Base-by-base conservation (phyloP, 805 yeast genomes). In the Zygotorulaspora chibaensis region DNA sequence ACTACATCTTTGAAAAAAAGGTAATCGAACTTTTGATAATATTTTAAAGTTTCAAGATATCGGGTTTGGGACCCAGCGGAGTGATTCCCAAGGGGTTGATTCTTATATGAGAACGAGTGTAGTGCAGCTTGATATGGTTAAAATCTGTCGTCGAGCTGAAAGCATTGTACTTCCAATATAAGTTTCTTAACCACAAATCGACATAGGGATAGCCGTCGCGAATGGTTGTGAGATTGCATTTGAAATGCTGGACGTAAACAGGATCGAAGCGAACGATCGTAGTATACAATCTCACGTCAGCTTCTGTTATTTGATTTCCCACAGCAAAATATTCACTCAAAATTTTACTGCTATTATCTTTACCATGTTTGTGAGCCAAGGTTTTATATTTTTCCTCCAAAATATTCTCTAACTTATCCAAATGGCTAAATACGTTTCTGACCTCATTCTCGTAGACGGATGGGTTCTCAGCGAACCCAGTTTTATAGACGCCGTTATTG, bases 201-300 rank as follows among this genome's bases (percentile, higher is more conserved):
- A 90, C 66, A 56, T 73, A 68, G 17, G 97, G 97, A 64, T 80
- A 91, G 52, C 87, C 86, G 35, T 59, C 65, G 61, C 96, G 79
- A 57, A 91, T 85, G 73, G 82, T 84, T 39, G 82, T 82, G 50
- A 88, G 66, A 66, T 91, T 91, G 66, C 96, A 87, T 69, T 91
- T 93, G 79, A 91, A 93, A 66, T 91, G 97, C 67, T 90, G 96
- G 43, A 84, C 91, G 62, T 91, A 91, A 17, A 89, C 95, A 1
- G 95, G 85, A 65, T 91, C 98, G 59, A 91, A 91, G 58, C 99
- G 79, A 36, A 88, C 74, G 48, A 91, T 82, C 2, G 98, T 91
- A 18, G 96, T 81, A 70, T 70, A 91, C 40, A 91, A 76, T 53
- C 97, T 76, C 47, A 91, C 74, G 65, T 91, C 99, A 6, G 95